A percentile compares a stretch with the other conserved stretches of the same genome.
Conservation (phyloP, 345 rosid genomes). For the Citrus australasica region DNA sequence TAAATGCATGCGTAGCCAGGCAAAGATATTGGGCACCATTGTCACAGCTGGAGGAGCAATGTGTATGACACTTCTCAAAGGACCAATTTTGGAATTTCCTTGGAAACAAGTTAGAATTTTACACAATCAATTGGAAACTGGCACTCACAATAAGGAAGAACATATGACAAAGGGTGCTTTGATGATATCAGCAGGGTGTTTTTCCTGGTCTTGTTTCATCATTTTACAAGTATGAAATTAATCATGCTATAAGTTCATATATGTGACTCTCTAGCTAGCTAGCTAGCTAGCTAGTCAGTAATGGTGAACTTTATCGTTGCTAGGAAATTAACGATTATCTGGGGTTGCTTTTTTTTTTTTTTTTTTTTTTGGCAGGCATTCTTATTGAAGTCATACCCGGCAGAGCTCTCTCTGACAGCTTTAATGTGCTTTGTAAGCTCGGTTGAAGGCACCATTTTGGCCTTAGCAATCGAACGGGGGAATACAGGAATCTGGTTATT, state of each 20-base stretch:
- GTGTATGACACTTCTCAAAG: conserved; percentile 45
- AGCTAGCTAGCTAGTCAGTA: no score
- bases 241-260: no score
- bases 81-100: conserved; percentile 24
- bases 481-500: conserved; percentile 51
- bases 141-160: conserved; percentile 2
- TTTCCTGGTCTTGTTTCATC: conserved; percentile 68
- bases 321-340: not conserved
- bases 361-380: conserved; percentile 35
- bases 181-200: conserved; percentile 51
- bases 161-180: conserved; percentile 47
- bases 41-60: conserved; percentile 51
- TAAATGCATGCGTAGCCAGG: conserved; percentile 30
- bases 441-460: conserved; percentile 44
- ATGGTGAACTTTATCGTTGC: no score
- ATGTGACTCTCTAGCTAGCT: no score
- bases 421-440: conserved; percentile 61
- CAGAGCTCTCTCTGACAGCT: conserved; percentile 62
- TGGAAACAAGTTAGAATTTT: conserved; percentile 14
- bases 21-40: conserved; percentile 39
- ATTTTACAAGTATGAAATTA: conserved; percentile 43
- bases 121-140: not conserved
- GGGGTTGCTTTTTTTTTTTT: not conserved
- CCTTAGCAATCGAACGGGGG: conserved; percentile 43
- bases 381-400: conserved; percentile 52